Evolutionary conservation across 768 basidiomycete species (phyloP).

Genomic region (Fibroporia radiculosa): DNA sequence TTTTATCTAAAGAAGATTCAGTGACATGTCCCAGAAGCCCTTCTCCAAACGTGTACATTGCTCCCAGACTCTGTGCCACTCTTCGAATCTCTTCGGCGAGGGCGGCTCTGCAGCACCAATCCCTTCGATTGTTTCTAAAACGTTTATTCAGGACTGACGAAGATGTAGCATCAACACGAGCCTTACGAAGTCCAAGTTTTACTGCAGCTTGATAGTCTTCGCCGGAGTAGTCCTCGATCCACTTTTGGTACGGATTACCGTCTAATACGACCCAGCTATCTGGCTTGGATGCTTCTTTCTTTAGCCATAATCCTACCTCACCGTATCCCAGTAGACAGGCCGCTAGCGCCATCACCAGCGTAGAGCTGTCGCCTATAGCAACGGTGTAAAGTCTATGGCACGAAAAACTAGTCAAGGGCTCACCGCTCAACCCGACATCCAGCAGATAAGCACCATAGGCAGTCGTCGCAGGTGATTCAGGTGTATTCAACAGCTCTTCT

Average conservation of each 20-base stretch:
- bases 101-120: slow-evolving; percentile 57
- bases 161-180: neutral
- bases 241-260: slow-evolving; percentile 66
- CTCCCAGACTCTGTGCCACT: slow-evolving; percentile 69
- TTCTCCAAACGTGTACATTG: slow-evolving; percentile 73
- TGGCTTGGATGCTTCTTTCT: slow-evolving; percentile 40
- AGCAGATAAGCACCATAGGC: slow-evolving; percentile 87
- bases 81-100: slow-evolving; percentile 45
- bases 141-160: slow-evolving; percentile 2
- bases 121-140: slow-evolving; percentile 64
- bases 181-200: slow-evolving; percentile 61
- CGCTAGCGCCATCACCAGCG: slow-evolving; percentile 72
- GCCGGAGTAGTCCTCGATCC: slow-evolving; percentile 79
- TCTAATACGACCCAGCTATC: slow-evolving; percentile 50
- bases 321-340: slow-evolving; percentile 90
- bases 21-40: slow-evolving; percentile 79
- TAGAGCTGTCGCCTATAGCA: slow-evolving; percentile 53
- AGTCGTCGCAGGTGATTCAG: slow-evolving; percentile 64
- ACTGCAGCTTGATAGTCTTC: slow-evolving; percentile 68
- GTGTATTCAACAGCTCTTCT: slow-evolving; percentile 51
- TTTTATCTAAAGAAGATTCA: slow-evolving; percentile 23
- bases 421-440: slow-evolving; percentile 68
- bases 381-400: neutral
- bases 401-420: slow-evolving; percentile 6
- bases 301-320: slow-evolving; percentile 82